A percentile compares a stretch with the other conserved stretches of the same genome.
Evolutionary conservation across 176 grass and related monocot genomes (phyloP).

Genomic region (Lolium perenne): DNA sequence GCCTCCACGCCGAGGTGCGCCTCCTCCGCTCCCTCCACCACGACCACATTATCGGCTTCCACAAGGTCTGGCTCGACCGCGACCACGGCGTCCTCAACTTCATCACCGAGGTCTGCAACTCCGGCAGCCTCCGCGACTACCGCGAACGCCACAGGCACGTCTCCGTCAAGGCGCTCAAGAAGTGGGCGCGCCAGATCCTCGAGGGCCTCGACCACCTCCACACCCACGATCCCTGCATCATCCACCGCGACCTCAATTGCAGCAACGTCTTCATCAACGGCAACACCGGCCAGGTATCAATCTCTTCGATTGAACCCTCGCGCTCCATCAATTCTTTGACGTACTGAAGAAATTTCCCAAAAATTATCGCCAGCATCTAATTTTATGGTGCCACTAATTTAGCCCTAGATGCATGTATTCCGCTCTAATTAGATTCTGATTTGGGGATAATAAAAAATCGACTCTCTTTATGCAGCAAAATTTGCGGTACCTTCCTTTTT

Average conservation of each 20-base stretch:
- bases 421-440: background rate
- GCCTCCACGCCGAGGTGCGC: constrained; percentile 82
- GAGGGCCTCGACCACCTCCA: constrained; percentile 71
- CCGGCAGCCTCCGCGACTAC: constrained; percentile 88
- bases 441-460: background rate
- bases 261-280: constrained; percentile 45
- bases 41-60: constrained; percentile 79
- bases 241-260: constrained; percentile 15
- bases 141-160: constrained; percentile 78
- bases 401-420: background rate
- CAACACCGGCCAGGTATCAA: background rate
- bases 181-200: constrained; percentile 33
- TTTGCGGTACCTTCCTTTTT: too few species aligned
- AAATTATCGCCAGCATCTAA: background rate
- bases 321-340: background rate
- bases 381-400: background rate
- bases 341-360: background rate
- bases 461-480: background rate
- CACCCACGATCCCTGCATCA: constrained; percentile 23
- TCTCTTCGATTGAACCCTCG: background rate
- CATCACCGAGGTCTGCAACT: constrained; percentile 97
- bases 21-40: constrained; percentile 82
- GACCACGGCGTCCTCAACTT: constrained; percentile 84
- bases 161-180: constrained; percentile 74
- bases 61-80: constrained; percentile 81